Percentiles rank a stretch among this genome's conserved stretches.
Evolutionary conservation across 371 early-diverging fungal genomes (phyloP).

Genomic region (Dinochytrium kinnereticum): DNA sequence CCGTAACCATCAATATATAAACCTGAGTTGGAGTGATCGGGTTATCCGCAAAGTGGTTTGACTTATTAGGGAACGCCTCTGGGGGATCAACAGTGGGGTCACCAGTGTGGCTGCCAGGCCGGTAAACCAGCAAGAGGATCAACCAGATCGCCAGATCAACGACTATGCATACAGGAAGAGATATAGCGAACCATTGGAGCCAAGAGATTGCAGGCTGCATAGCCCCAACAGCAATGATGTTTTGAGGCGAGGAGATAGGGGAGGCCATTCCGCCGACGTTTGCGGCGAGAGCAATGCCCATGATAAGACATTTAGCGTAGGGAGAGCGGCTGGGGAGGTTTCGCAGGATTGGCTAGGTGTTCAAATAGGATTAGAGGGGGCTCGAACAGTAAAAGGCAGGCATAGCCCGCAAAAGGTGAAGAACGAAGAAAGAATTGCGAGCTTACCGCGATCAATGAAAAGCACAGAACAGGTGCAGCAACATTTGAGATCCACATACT

Average conservation of each 20-base stretch:
- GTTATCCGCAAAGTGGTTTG: conserved; percentile 50
- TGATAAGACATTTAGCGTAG: conserved; percentile 83
- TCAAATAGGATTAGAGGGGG: neutral
- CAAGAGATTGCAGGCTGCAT: conserved; percentile 84
- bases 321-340: conserved; percentile 70
- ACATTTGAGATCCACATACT: conserved; percentile 98
- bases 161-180: conserved; percentile 69
- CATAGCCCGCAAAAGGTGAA: too few relatives aligned
- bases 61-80: conserved; percentile 17
- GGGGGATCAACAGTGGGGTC: conserved; percentile 36
- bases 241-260: conserved; percentile 97
- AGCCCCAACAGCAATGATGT: conserved; percentile 60
- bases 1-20: conserved; percentile 66
- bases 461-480: conserved; percentile 96
- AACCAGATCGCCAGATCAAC: conserved; percentile 81
- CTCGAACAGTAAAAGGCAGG: neutral
- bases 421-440: too few relatives aligned
- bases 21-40: conserved; percentile 66
- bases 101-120: conserved; percentile 55
- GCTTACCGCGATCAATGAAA: conserved; percentile 84
- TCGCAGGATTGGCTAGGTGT: conserved; percentile 71
- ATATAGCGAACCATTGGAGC: conserved; percentile 69
- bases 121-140: conserved; percentile 72
- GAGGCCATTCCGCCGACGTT: conserved; percentile 97
- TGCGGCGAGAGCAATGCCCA: conserved; percentile 93